Evolutionary conservation across 2,329 filamentous ascomycete genomes (phyloP).

Genomic region (Chrysoporthe cubensis): DNA sequence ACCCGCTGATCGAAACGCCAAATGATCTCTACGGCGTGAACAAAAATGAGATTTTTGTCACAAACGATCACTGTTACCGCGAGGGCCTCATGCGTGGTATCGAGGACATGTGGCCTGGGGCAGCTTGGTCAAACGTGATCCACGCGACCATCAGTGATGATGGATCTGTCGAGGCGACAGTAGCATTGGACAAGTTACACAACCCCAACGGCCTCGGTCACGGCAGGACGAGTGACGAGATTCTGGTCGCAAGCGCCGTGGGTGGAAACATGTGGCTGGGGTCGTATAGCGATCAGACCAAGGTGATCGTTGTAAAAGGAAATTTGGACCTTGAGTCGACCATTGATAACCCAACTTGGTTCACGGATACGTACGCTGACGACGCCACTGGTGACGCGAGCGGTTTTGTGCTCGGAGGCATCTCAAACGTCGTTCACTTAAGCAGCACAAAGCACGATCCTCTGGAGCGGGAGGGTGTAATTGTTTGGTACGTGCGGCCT

Average conservation of each 20-base stretch:
- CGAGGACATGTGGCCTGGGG: conserved; percentile 18
- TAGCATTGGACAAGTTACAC: conserved; percentile 21
- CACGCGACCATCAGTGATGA: conserved; percentile 12
- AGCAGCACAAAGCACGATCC: conserved; percentile 36
- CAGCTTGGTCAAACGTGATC: conserved; percentile 25
- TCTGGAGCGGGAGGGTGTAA: conserved; percentile 44
- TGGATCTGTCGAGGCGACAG: conserved; percentile 15
- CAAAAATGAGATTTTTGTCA: conserved; percentile 22
- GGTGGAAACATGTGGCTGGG: conserved; percentile 20
- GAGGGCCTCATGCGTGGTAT: conserved; percentile 20
- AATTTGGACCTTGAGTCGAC: conserved; percentile 47
- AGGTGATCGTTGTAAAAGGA: conserved; percentile 46
- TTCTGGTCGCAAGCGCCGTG: conserved; percentile 19
- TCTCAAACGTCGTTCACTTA: conserved; percentile 47
- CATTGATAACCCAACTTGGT: conserved; percentile 64
- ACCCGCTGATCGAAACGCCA: conserved; percentile 27
- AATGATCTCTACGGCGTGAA: conserved; percentile 26
- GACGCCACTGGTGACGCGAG: conserved; percentile 49
- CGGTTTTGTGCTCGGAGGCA: conserved; percentile 56
- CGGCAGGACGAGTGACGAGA: conserved; percentile 21
- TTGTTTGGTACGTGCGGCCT: conserved; percentile 49
- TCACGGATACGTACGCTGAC: conserved; percentile 54
- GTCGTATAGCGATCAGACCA: not conserved
- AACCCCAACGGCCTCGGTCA: conserved; percentile 27
- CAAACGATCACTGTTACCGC: conserved; percentile 26